Conservation (phyloP, 2,329 filamentous ascomycete genomes). For the Hymenoscyphus fraxineus region DNA sequence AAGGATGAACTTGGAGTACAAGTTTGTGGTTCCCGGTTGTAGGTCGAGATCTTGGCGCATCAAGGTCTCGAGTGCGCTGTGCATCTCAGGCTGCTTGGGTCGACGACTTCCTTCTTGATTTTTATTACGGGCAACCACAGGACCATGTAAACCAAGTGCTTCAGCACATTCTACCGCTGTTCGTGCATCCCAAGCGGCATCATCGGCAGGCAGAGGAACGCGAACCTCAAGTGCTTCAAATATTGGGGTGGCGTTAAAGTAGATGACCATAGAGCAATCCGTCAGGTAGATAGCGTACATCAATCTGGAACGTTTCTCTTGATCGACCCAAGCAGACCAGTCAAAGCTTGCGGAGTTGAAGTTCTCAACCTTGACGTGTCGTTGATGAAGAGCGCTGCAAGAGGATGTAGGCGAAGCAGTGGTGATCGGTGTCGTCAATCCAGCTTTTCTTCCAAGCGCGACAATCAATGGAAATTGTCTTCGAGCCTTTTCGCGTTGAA, state of each 20-base stretch:
- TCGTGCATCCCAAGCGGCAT: slow-evolving; percentile 69
- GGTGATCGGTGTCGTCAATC: slow-evolving; percentile 48
- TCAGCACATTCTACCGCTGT: slow-evolving; percentile 57
- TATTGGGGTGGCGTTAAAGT: slow-evolving; percentile 64
- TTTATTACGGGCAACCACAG: slow-evolving; percentile 47
- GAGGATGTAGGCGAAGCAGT: slow-evolving; percentile 39
- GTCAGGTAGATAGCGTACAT: slow-evolving; percentile 63
- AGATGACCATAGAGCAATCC: slow-evolving; percentile 64
- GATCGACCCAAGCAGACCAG: slow-evolving; percentile 66
- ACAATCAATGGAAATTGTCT: slow-evolving; percentile 56
- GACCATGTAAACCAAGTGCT: slow-evolving; percentile 60
- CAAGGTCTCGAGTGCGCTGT: slow-evolving; percentile 57
- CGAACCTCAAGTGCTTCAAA: slow-evolving; percentile 62
- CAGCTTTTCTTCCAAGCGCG: slow-evolving; percentile 52
- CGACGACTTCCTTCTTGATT: slow-evolving; percentile 62
- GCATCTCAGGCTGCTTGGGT: slow-evolving; percentile 61
- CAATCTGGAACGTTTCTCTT: slow-evolving; percentile 64
- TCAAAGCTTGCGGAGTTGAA: slow-evolving; percentile 53
- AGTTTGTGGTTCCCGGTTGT: slow-evolving; percentile 62
- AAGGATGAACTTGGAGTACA: slow-evolving; percentile 70
- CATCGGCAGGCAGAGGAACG: slow-evolving; percentile 67
- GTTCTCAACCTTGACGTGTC: slow-evolving; percentile 44
- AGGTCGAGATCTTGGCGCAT: slow-evolving; percentile 57
- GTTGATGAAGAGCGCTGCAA: slow-evolving; percentile 60
- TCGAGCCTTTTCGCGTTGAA: slow-evolving; percentile 61